Conservation (phyloP, 1,139 yeast genomes). For the Pichia terricola region DNA sequence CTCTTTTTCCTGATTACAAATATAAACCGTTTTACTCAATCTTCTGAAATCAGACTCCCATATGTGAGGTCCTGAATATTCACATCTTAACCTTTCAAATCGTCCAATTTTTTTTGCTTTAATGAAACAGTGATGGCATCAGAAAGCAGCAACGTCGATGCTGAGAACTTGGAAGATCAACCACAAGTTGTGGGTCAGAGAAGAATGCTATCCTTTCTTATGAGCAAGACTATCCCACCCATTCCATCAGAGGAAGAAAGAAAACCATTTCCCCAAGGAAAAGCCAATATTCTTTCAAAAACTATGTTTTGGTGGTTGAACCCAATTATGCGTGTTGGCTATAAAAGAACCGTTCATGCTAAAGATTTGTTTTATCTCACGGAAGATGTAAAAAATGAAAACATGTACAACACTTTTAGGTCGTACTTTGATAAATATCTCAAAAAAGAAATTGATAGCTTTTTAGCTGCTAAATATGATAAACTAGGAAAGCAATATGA, state of each 20-base stretch:
- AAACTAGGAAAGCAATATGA: slow-evolving; percentile 6
- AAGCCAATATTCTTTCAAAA: slow-evolving; percentile 30
- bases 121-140: no score
- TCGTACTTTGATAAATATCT: slow-evolving; percentile 18
- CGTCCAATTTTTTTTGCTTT: no score
- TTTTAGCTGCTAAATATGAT: slow-evolving; percentile 5
- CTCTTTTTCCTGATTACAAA: no score
- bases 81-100: no score
- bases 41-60: no score
- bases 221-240: slow-evolving; percentile 38
- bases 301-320: slow-evolving; percentile 40
- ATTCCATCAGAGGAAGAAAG: slow-evolving; percentile 43
- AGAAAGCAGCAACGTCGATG: background rate
- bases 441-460: slow-evolving; percentile 4
- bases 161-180: background rate
- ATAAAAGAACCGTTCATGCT: slow-evolving; percentile 39
- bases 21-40: no score
- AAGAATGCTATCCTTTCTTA: slow-evolving; percentile 30
- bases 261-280: slow-evolving; percentile 27
- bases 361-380: slow-evolving; percentile 36
- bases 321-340: slow-evolving; percentile 41
- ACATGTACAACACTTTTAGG: slow-evolving; percentile 28
- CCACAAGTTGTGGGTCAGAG: slow-evolving; percentile 20
- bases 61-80: no score
- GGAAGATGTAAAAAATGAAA: slow-evolving; percentile 31